phyloP scores from a whole-genome alignment of 1,284 basidiomycete species.

The Ustilago trichophora region DNA sequence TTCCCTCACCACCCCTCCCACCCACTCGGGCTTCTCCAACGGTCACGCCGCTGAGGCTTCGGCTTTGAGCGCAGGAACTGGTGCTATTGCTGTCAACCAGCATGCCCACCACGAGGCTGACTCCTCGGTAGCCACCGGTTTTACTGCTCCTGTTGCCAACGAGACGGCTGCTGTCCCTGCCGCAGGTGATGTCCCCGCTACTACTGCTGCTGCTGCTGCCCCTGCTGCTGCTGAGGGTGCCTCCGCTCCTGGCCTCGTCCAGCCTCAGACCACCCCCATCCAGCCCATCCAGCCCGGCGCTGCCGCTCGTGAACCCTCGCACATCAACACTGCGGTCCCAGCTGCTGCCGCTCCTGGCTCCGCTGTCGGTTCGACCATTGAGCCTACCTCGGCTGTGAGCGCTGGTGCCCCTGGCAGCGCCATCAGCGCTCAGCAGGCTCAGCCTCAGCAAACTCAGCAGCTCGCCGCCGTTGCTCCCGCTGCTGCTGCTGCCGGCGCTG shows the following conservation, averaged over 20 bases:
- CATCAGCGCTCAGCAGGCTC: constrained; percentile 1
- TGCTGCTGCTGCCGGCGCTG: constrained; percentile 10
- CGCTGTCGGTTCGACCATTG: too few relatives aligned
- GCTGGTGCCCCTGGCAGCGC: constrained; percentile 5
- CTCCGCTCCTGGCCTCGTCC: constrained; percentile 24
- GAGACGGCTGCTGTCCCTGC: not conserved
- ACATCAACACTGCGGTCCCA: constrained; percentile 32
- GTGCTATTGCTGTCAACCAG: constrained; percentile 27
- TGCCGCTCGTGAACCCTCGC: constrained; percentile 17
- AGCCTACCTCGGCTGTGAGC: constrained; percentile 6
- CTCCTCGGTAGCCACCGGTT: constrained; percentile 27
- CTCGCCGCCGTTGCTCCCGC: constrained; percentile 19
- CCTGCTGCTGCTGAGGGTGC: constrained; percentile 1
- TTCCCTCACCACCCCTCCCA: constrained; percentile 21
- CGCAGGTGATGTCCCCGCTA: constrained; percentile 8
- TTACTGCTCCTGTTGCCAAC: constrained; percentile 1
- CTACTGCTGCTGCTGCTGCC: constrained; percentile 11
- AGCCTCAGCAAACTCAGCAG: constrained; percentile 17
- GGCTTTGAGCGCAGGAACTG: constrained; percentile 30
- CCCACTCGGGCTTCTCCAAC: constrained; percentile 9
- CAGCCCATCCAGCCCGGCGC: constrained; percentile 30
- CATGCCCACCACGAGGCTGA: constrained; percentile 19
- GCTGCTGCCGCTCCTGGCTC: constrained; percentile 23
- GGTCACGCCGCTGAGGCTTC: constrained; percentile 29
- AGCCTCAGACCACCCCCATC: constrained; percentile 28